Evolutionary conservation across 345 rosid species (phyloP).

Genomic region (Atalantia buxifolia): DNA sequence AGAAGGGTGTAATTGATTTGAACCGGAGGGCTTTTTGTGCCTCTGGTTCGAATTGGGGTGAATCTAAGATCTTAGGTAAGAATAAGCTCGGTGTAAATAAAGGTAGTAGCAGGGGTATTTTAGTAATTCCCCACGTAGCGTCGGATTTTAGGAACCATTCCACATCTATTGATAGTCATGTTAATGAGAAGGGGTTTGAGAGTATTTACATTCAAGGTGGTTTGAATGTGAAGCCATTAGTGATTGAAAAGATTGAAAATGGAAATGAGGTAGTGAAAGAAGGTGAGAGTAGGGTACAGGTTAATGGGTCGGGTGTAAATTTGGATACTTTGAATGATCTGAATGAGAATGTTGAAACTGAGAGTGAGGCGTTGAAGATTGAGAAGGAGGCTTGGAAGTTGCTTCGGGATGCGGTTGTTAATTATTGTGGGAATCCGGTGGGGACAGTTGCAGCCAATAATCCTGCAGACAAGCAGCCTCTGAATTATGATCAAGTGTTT

Average conservation of each 20-base stretch:
- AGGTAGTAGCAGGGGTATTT: slow-evolving; percentile 55
- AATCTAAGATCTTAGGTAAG: slow-evolving; percentile 26
- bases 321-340: slow-evolving; percentile 33
- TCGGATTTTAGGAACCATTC: slow-evolving; percentile 76
- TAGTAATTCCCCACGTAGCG: slow-evolving; percentile 66
- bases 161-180: slow-evolving; percentile 49
- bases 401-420: slow-evolving; percentile 68
- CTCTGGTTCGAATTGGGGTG: slow-evolving; percentile 50
- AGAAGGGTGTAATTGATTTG: slow-evolving; percentile 23
- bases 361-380: slow-evolving; percentile 52
- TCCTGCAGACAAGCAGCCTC: slow-evolving; percentile 61
- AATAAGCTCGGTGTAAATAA: slow-evolving; percentile 25
- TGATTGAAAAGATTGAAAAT: slow-evolving; percentile 38
- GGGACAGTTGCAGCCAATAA: slow-evolving; percentile 88
- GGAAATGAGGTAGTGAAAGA: slow-evolving; percentile 29
- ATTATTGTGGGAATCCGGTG: slow-evolving; percentile 74
- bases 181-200: slow-evolving; percentile 69
- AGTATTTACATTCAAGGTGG: slow-evolving; percentile 66
- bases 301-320: slow-evolving; percentile 32
- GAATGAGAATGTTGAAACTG: slow-evolving; percentile 36
- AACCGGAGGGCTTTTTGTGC: slow-evolving; percentile 56
- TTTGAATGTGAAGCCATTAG: slow-evolving; percentile 60
- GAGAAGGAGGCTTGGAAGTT: slow-evolving; percentile 90
- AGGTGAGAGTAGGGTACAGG: slow-evolving; percentile 36
- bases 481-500: slow-evolving; percentile 94